Percentiles rank a stretch among this genome's conserved stretches.
phyloP scores from a whole-genome alignment of 2,329 filamentous ascomycete genomes.

The Fusarium compactum region DNA sequence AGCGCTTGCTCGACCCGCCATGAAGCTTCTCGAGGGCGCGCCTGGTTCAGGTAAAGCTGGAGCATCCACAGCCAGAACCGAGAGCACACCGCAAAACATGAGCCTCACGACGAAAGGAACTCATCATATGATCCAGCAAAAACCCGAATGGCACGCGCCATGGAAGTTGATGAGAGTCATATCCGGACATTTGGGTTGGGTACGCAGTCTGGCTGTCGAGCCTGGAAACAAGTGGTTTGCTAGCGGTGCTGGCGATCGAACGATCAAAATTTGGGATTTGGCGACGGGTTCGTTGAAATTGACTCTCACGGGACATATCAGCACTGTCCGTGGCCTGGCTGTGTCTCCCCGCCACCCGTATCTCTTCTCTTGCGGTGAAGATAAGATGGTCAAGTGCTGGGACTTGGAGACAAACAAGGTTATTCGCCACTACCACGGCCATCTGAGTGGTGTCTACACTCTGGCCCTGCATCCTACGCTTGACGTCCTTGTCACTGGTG shows the following conservation, averaged over 20 bases:
- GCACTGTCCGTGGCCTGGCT: constrained; percentile 89
- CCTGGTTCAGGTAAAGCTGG: constrained; percentile 54
- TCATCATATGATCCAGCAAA: constrained; percentile 60
- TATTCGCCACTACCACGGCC: constrained; percentile 96
- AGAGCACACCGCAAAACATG: constrained; percentile 47
- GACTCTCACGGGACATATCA: constrained; percentile 94
- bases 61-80: constrained; percentile 24
- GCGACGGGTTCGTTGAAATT: constrained; percentile 86
- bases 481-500: constrained; percentile 94
- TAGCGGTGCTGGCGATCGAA: constrained; percentile 92
- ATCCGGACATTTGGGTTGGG: constrained; percentile 96
- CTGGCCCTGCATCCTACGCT: constrained; percentile 93
- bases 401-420: constrained; percentile 99
- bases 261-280: constrained; percentile 99
- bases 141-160: constrained; percentile 95
- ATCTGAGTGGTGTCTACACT: constrained; percentile 95
- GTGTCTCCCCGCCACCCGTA: constrained; percentile 96
- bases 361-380: constrained; percentile 96
- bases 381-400: constrained; percentile 99
- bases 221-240: constrained; percentile 98
- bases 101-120: constrained; percentile 50
- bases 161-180: constrained; percentile 99
- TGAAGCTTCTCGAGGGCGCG: constrained; percentile 56
- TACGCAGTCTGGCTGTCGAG: constrained; percentile 88
- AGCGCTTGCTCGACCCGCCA: constrained; percentile 50